phyloP scores from a whole-genome alignment of 495 filamentous ascomycete species.

The Tuber umbilicatum region DNA sequence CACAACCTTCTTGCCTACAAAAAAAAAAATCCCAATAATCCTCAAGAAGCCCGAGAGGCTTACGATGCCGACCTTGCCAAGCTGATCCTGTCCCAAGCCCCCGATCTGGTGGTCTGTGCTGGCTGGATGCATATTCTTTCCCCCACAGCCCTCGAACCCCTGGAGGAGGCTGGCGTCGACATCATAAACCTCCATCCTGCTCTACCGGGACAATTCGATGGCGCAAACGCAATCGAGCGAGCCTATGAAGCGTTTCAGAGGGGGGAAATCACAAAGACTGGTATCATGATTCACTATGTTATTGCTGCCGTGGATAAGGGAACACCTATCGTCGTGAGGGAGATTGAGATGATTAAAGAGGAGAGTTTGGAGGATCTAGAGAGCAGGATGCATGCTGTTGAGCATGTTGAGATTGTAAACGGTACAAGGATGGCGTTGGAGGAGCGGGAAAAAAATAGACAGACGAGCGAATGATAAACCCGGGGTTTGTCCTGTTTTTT shows the following conservation, averaged over 20 bases:
- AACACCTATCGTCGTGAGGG: conserved; percentile 61
- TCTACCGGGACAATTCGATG: conserved; percentile 68
- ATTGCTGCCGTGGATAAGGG: conserved; percentile 80
- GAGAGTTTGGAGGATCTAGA: conserved; percentile 62
- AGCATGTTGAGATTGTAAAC: conserved; percentile 65
- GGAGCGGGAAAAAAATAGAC: conserved; percentile 45
- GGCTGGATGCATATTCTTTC: conserved; percentile 72
- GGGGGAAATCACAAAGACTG: conserved; percentile 62
- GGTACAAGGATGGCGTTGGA: conserved; percentile 56
- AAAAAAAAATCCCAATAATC: conserved; percentile 47
- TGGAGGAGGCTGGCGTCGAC: conserved; percentile 54
- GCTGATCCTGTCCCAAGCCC: conserved; percentile 55
- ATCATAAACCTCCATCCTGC: conserved; percentile 89
- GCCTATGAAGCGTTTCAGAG: conserved; percentile 69
- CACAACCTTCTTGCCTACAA: conserved; percentile 72
- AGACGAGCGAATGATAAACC: conserved; percentile 17
- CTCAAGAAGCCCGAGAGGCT: conserved; percentile 52
- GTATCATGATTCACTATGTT: conserved; percentile 91
- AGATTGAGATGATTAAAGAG: conserved; percentile 63
- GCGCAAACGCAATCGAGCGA: conserved; percentile 68
- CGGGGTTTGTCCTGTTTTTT: background rate
- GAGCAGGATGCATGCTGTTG: conserved; percentile 61
- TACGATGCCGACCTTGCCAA: conserved; percentile 78
- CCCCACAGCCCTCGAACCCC: conserved; percentile 57
- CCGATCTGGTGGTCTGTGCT: conserved; percentile 63